Conservation (phyloP, 805 yeast genomes). For the Candida rishiriensis region DNA sequence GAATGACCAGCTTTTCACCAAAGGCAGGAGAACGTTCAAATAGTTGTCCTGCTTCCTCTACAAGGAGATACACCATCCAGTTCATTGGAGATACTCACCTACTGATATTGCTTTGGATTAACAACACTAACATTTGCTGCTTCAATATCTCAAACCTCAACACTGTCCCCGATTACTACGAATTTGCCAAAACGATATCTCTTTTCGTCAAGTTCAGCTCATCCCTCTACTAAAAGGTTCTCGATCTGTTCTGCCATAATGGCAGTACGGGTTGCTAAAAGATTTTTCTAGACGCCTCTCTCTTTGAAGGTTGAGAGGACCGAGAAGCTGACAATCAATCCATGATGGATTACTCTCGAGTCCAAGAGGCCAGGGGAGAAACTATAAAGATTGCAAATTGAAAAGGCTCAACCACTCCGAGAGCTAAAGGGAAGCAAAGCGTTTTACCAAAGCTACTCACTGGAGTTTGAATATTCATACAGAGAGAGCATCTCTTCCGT, state of each 20-base stretch:
- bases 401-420: neutral
- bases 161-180: neutral
- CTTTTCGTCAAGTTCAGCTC: constrained; percentile 4
- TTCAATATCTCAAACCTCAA: constrained; percentile 7
- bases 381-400: neutral
- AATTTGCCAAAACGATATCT: constrained; percentile 10
- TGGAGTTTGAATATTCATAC: too few relatives aligned
- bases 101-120: constrained; percentile 14
- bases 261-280: constrained; percentile 3
- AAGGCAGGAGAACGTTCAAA: too few relatives aligned
- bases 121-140: constrained; percentile 11
- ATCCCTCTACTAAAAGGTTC: neutral
- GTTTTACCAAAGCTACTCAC: too few relatives aligned
- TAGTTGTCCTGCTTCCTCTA: neutral
- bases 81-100: constrained; percentile 9
- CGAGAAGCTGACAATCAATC: neutral
- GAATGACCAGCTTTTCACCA: too few relatives aligned
- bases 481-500: too few relatives aligned
- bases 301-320: neutral
- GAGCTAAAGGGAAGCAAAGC: too few relatives aligned
- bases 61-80: constrained; percentile 4
- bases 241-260: neutral
- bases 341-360: neutral
- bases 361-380: neutral
- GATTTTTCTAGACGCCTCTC: constrained; percentile 23